Conservation (phyloP, 768 basidiomycete species). For the Amanita molliuscula region DNA sequence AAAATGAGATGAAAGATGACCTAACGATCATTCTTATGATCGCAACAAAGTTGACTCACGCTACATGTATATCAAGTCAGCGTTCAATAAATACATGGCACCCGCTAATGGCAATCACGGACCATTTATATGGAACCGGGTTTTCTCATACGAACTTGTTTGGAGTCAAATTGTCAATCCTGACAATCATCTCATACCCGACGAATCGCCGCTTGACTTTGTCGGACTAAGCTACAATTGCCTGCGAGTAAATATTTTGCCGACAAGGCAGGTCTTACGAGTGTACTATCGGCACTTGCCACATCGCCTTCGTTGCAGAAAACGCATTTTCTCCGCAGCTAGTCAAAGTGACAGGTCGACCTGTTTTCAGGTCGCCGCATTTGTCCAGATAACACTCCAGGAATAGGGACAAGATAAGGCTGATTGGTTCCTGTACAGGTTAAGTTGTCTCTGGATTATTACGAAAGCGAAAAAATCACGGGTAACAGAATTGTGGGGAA, state of each 20-base stretch:
- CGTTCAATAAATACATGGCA: neutral
- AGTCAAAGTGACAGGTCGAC: slow-evolving; percentile 22
- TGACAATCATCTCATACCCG: slow-evolving; percentile 3
- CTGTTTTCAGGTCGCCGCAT: slow-evolving; percentile 21
- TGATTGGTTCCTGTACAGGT: slow-evolving; percentile 25
- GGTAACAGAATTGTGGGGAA: slow-evolving; percentile 27
- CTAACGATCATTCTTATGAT: neutral
- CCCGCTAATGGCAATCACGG: neutral
- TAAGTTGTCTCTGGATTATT: slow-evolving; percentile 17
- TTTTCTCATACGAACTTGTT: neutral
- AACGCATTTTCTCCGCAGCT: slow-evolving; percentile 11
- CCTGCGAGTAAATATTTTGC: neutral
- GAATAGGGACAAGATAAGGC: slow-evolving; percentile 26
- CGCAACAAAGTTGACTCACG: neutral
- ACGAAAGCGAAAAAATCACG: neutral
- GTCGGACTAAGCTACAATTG: neutral
- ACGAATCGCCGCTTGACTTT: slow-evolving; percentile 13
- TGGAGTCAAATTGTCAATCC: neutral
- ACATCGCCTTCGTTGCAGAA: too few relatives aligned
- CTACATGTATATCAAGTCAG: neutral
- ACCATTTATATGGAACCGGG: neutral
- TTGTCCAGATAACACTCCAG: slow-evolving; percentile 25
- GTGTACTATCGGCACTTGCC: slow-evolving; percentile 1
- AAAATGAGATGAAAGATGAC: neutral
- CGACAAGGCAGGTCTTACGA: slow-evolving; percentile 1